Conservation (phyloP, 345 rosid genomes). For the Mangifera indica region DNA sequence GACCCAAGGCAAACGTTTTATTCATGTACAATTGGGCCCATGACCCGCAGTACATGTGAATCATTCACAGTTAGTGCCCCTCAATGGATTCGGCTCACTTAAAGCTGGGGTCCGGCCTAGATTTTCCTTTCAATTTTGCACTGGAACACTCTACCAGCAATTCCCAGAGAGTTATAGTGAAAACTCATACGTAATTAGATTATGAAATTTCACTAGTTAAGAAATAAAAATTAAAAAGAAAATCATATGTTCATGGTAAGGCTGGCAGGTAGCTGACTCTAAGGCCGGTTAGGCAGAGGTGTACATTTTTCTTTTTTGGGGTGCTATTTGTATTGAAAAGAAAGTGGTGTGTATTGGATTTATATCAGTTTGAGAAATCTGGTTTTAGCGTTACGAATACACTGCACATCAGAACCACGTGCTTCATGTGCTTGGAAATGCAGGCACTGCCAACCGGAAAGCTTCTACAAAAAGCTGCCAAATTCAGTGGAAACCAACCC, state of each 20-base stretch:
- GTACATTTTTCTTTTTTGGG: too few relatives aligned
- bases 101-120: slow-evolving; percentile 22
- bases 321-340: too few relatives aligned
- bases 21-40: slow-evolving; percentile 19
- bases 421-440: neutral
- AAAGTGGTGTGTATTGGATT: too few relatives aligned
- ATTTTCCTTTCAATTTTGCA: slow-evolving; percentile 13
- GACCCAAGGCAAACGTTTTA: slow-evolving; percentile 15
- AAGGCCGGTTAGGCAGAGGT: too few relatives aligned
- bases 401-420: neutral
- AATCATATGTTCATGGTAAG: too few relatives aligned
- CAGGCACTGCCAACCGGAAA: neutral
- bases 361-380: neutral
- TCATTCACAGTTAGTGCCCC: slow-evolving; percentile 15
- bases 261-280: too few relatives aligned
- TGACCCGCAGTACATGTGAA: slow-evolving; percentile 29
- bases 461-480: slow-evolving; percentile 11
- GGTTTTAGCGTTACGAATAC: neutral
- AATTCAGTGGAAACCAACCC: neutral
- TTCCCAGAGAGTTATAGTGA: neutral
- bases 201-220: too few relatives aligned
- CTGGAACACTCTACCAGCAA: neutral
- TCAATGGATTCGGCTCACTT: slow-evolving; percentile 16
- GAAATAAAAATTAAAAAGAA: too few relatives aligned
- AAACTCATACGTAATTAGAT: too few relatives aligned